phyloP scores from a whole-genome alignment of 1,284 basidiomycete genomes.

The Malassezia yamatoensis region DNA sequence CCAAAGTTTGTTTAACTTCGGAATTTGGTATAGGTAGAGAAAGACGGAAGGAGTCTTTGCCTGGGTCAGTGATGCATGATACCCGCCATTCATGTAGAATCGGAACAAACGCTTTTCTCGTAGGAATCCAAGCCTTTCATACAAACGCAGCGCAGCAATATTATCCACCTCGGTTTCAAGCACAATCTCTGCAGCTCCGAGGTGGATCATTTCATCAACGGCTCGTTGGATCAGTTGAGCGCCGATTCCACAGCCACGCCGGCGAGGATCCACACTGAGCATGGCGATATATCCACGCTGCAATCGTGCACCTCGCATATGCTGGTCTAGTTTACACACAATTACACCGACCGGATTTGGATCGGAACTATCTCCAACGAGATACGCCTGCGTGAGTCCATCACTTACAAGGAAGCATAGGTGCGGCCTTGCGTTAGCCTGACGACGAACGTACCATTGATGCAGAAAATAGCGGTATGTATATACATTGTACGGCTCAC shows the following conservation, averaged over 20 bases:
- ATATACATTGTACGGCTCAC: constrained; percentile 89
- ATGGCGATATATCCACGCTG: constrained; percentile 95
- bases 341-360: constrained; percentile 60
- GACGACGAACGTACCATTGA: constrained; percentile 57
- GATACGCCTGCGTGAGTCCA: not conserved
- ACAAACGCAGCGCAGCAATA: constrained; percentile 69
- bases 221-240: constrained; percentile 53
- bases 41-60: constrained; percentile 40
- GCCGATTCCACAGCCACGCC: constrained; percentile 60
- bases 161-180: constrained; percentile 98
- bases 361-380: not conserved
- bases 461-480: constrained; percentile 62
- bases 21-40: constrained; percentile 14
- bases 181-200: constrained; percentile 54
- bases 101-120: constrained; percentile 85
- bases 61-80: constrained; percentile 17
- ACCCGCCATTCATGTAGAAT: constrained; percentile 77
- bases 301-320: constrained; percentile 54
- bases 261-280: constrained; percentile 53
- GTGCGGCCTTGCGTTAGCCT: constrained; percentile 55
- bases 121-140: constrained; percentile 85
- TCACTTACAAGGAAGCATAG: constrained; percentile 68
- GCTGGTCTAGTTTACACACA: constrained; percentile 86
- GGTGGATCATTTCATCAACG: constrained; percentile 8
- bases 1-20: too few species aligned